Percentiles rank a stretch among this genome's conserved stretches.
Conservation (phyloP, 139 green algal genomes). For the Limnomonas spitsbergensis region DNA sequence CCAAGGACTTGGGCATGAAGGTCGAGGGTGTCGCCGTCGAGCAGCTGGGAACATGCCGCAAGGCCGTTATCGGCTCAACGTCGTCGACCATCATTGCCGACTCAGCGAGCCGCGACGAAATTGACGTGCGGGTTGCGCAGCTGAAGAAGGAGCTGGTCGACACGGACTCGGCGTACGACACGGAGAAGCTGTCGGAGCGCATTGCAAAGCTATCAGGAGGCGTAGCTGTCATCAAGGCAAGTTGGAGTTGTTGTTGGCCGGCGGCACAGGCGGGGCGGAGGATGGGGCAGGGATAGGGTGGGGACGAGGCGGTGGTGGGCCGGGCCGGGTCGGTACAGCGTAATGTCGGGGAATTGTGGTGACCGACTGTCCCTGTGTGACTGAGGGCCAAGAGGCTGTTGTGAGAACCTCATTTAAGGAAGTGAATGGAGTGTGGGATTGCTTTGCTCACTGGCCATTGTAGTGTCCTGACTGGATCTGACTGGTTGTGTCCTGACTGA, state of each 20-base stretch:
- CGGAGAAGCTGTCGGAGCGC: constrained; percentile 95
- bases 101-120: constrained; percentile 91
- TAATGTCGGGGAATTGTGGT: too few species aligned
- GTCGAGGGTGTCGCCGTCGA: constrained; percentile 73
- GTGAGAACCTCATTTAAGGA: too few species aligned
- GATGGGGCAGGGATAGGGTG: too few species aligned
- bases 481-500: too few species aligned
- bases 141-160: constrained; percentile 80
- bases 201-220: constrained; percentile 97
- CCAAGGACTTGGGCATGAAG: constrained; percentile 76
- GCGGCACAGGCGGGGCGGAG: too few species aligned
- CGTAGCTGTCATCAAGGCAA: constrained; percentile 96
- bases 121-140: constrained; percentile 77
- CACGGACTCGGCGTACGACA: constrained; percentile 96
- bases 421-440: too few species aligned
- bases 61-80: constrained; percentile 77
- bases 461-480: too few species aligned
- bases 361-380: too few species aligned
- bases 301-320: too few species aligned
- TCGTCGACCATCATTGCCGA: constrained; percentile 93
- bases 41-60: constrained; percentile 89
- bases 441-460: too few species aligned
- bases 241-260: constrained; percentile 1
- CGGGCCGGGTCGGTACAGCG: too few species aligned
- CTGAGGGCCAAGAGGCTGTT: too few species aligned